Conservation (phyloP, 768 basidiomycete species). For the Daedaleopsis sinensis region DNA sequence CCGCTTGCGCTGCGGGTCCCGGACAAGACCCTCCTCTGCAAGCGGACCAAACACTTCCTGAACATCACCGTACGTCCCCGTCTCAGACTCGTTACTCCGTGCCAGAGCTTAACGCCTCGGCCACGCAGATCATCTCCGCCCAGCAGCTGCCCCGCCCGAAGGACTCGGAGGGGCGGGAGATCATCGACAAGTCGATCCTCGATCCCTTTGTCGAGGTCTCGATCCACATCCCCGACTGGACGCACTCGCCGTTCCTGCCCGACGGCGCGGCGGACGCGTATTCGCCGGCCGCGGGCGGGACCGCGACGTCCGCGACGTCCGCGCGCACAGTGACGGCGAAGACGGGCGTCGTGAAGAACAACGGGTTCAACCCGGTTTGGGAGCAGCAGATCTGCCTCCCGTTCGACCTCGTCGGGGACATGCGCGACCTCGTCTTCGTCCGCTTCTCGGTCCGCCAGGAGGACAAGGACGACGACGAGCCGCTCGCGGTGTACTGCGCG, state of each 20-base stretch:
- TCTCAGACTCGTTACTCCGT: background rate
- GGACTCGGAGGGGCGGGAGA: slow-evolving; percentile 63
- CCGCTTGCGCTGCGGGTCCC: slow-evolving; percentile 73
- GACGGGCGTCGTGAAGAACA: slow-evolving; percentile 75
- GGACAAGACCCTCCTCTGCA: slow-evolving; percentile 58
- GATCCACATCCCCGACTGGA: slow-evolving; percentile 77
- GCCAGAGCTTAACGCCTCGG: background rate
- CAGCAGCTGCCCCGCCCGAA: slow-evolving; percentile 85
- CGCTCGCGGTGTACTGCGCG: slow-evolving; percentile 74
- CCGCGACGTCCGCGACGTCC: slow-evolving; percentile 33
- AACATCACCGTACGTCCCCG: slow-evolving; percentile 57
- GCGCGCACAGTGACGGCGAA: slow-evolving; percentile 53
- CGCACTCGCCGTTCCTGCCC: slow-evolving; percentile 22
- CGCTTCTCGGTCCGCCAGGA: slow-evolving; percentile 75
- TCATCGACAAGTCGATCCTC: slow-evolving; percentile 53
- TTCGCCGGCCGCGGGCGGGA: slow-evolving; percentile 23
- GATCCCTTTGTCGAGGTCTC: slow-evolving; percentile 86
- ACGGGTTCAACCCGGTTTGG: slow-evolving; percentile 94
- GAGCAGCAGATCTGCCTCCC: slow-evolving; percentile 67
- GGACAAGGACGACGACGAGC: slow-evolving; percentile 59
- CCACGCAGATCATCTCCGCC: slow-evolving; percentile 70
- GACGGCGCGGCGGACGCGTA: slow-evolving; percentile 9
- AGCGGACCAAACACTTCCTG: slow-evolving; percentile 60
- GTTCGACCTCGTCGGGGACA: slow-evolving; percentile 76
- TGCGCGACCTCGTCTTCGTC: slow-evolving; percentile 86